These are phyloP conservation scores for Hanseniaspora uvarum DNA, from an alignment of 1,139 yeast genomes.

Conservation along the genomic window DNA sequence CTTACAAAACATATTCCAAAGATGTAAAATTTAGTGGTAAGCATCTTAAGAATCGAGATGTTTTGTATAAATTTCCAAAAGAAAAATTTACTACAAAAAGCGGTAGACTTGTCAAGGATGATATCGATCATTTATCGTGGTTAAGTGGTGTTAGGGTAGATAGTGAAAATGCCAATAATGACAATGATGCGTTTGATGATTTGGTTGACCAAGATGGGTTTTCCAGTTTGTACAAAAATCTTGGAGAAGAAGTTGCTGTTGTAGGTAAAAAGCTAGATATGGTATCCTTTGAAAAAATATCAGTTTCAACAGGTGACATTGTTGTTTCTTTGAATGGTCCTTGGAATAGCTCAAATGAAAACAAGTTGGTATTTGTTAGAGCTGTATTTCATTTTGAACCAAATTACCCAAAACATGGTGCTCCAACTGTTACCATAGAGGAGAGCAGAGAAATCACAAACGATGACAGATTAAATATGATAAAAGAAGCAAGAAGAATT, in stretches of 20 bases:
- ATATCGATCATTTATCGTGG: conserved; percentile 74
- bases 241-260: conserved; percentile 83
- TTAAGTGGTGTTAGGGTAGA: conserved; percentile 73
- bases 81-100: conserved; percentile 31
- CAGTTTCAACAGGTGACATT: conserved; percentile 75
- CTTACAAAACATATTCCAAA: conserved; percentile 41
- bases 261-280: conserved; percentile 89
- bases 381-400: conserved; percentile 58
- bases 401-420: conserved; percentile 52
- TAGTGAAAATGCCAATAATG: conserved; percentile 32
- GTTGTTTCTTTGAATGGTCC: conserved; percentile 75
- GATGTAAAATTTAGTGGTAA: conserved; percentile 35
- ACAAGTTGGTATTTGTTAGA: conserved; percentile 58
- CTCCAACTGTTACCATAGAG: conserved; percentile 59
- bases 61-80: conserved; percentile 26
- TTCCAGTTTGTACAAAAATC: conserved; percentile 34
- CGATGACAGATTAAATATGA: conserved; percentile 42
- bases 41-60: conserved; percentile 13
- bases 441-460: conserved; percentile 59
- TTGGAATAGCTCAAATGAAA: conserved; percentile 37
- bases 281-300: conserved; percentile 72
- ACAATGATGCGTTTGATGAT: conserved; percentile 37
- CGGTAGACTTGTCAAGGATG: conserved; percentile 26
- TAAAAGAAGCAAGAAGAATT: conserved; percentile 44
- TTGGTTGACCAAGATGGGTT: conserved; percentile 21